Evolutionary conservation across 2,329 filamentous ascomycete genomes (phyloP).

Genomic region (Fusarium verrucosum): DNA sequence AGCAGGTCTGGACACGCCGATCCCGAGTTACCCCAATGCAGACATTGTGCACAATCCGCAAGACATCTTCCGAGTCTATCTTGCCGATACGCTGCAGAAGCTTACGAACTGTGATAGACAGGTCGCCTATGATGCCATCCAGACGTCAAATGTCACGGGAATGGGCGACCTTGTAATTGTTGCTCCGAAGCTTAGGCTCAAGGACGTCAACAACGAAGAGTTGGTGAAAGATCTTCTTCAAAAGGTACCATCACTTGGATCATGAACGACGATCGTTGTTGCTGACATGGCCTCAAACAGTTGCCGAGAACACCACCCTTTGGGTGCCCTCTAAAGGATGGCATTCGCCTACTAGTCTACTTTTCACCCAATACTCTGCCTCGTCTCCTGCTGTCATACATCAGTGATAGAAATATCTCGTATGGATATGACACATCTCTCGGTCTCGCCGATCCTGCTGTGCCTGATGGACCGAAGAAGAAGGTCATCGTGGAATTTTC

Average conservation of each 20-base stretch:
- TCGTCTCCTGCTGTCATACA: constrained; percentile 33
- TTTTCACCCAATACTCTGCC: constrained; percentile 39
- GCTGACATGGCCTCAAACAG: constrained; percentile 21
- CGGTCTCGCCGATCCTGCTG: constrained; percentile 21
- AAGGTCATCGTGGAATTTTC: constrained; percentile 75
- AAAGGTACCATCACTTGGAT: constrained; percentile 15
- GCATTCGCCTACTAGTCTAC: constrained; percentile 38
- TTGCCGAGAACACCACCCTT: constrained; percentile 38
- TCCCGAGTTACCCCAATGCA: constrained; percentile 35
- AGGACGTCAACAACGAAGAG: constrained; percentile 17
- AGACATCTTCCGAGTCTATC: constrained; percentile 42
- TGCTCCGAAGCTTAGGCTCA: constrained; percentile 38
- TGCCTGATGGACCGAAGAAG: constrained; percentile 23
- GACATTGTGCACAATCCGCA: constrained; percentile 41
- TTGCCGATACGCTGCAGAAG: constrained; percentile 36
- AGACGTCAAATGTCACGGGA: constrained; percentile 39
- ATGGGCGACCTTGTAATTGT: constrained; percentile 43
- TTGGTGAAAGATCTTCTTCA: constrained; percentile 34
- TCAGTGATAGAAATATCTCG: constrained; percentile 26
- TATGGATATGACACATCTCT: constrained; percentile 40
- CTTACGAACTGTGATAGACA: constrained; percentile 33
- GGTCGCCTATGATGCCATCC: constrained; percentile 43
- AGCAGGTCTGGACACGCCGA: constrained; percentile 35
- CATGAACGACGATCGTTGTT: background rate
- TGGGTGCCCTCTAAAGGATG: constrained; percentile 35